Conservation (phyloP, 805 yeast species). For the Metschnikowia picachoensis region DNA sequence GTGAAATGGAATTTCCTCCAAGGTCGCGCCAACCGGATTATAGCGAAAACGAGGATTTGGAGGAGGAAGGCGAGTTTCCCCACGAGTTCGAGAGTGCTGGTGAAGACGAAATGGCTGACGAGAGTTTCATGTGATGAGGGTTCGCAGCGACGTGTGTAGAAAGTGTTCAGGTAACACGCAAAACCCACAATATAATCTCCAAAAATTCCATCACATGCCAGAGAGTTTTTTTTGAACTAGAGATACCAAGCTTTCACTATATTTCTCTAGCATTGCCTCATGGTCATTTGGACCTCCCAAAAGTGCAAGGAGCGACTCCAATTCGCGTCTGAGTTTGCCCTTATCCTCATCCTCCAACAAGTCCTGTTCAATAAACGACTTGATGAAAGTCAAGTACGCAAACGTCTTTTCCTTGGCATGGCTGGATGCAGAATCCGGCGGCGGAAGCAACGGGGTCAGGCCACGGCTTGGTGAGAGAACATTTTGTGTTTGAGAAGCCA, state of each 20-base stretch:
- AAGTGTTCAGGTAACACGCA: neutral
- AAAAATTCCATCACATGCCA: neutral
- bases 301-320: conserved; percentile 19
- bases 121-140: neutral
- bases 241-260: conserved; percentile 35
- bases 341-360: conserved; percentile 14
- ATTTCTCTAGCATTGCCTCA: conserved; percentile 30
- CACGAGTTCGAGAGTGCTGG: conserved; percentile 9
- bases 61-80: conserved; percentile 3
- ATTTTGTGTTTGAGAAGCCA: conserved; percentile 1
- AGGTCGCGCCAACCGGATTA: neutral
- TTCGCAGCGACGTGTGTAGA: neutral
- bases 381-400: conserved; percentile 14
- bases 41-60: conserved; percentile 9
- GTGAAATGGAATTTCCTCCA: neutral
- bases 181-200: neutral
- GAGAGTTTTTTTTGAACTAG: conserved; percentile 24
- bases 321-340: conserved; percentile 17
- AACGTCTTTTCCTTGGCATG: conserved; percentile 14
- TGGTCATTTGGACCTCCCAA: conserved; percentile 15
- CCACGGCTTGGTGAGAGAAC: neutral
- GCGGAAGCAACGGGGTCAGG: conserved; percentile 4
- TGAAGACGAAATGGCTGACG: conserved; percentile 3
- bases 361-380: conserved; percentile 12
- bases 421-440: conserved; percentile 2